These are phyloP conservation scores for Penstemon newberryi DNA, from an alignment of 257 asterid species.

Conservation along the genomic window DNA sequence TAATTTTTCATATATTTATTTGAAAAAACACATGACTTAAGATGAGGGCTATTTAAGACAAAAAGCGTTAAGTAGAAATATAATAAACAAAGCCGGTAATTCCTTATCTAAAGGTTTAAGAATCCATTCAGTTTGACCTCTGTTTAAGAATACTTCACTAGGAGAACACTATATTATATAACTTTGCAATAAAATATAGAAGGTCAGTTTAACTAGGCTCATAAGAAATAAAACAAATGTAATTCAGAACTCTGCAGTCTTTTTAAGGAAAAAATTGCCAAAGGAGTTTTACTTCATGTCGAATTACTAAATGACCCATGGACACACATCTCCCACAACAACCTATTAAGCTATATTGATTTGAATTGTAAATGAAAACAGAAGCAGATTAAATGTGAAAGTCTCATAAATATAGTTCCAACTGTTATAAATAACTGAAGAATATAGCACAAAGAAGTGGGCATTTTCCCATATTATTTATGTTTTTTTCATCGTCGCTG, in stretches of 20 bases:
- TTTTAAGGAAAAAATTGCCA: too few relatives aligned
- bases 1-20: too few relatives aligned
- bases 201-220: neutral
- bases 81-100: neutral
- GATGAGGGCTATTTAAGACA: neutral
- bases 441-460: neutral
- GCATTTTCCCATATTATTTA: neutral
- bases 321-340: neutral
- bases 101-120: neutral
- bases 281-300: neutral
- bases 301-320: neutral
- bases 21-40: neutral
- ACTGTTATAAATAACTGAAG: neutral
- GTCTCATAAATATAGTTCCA: neutral
- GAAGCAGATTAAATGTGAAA: neutral
- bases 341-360: neutral
- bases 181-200: neutral
- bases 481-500: too few relatives aligned
- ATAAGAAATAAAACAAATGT: neutral
- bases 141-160: neutral
- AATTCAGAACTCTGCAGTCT: neutral
- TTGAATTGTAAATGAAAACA: neutral
- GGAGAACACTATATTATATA: neutral
- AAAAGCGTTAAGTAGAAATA: neutral
- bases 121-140: neutral